Evolutionary conservation across 257 asterid species (phyloP).

Genomic region (Salvia rosmarinus): DNA sequence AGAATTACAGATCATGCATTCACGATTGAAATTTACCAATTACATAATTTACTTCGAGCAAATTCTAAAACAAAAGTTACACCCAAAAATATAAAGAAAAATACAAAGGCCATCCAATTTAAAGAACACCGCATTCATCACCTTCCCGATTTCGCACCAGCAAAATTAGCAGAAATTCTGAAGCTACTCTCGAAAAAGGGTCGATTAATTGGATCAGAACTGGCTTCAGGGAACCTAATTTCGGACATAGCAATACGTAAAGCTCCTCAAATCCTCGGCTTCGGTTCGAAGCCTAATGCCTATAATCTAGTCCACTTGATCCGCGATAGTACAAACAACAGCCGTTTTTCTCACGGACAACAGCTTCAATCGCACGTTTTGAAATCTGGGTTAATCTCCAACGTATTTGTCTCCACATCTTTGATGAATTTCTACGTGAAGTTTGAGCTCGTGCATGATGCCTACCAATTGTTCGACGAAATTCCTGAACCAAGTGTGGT

Average conservation of each 20-base stretch:
- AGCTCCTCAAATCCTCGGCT: slow-evolving; percentile 43
- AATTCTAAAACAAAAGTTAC: too few relatives aligned
- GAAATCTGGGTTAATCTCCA: slow-evolving; percentile 51
- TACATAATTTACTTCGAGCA: too few relatives aligned
- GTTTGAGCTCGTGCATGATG: slow-evolving; percentile 46
- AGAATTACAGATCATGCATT: too few relatives aligned
- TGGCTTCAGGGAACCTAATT: slow-evolving; percentile 20
- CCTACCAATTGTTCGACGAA: slow-evolving; percentile 62
- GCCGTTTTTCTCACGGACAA: slow-evolving; percentile 52
- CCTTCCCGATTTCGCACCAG: background rate
- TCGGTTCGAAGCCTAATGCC: slow-evolving; percentile 46
- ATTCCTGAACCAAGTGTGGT: slow-evolving; percentile 68
- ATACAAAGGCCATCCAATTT: too few relatives aligned
- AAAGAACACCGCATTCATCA: too few relatives aligned
- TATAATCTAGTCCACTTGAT: slow-evolving; percentile 53
- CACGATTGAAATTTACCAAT: too few relatives aligned
- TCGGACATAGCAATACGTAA: slow-evolving; percentile 36
- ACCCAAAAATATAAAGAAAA: too few relatives aligned
- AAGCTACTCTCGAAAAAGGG: slow-evolving; percentile 29
- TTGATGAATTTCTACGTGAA: slow-evolving; percentile 54
- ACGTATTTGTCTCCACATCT: slow-evolving; percentile 54
- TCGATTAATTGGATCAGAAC: slow-evolving; percentile 18
- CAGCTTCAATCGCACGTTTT: slow-evolving; percentile 63
- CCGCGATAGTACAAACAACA: slow-evolving; percentile 50
- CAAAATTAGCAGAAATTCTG: slow-evolving; percentile 27